A percentile compares a stretch with the other conserved stretches of the same genome.
These are phyloP conservation scores for Trichoderma polysporum DNA, from an alignment of 2,329 filamentous ascomycete genomes.

Conservation along the genomic window DNA sequence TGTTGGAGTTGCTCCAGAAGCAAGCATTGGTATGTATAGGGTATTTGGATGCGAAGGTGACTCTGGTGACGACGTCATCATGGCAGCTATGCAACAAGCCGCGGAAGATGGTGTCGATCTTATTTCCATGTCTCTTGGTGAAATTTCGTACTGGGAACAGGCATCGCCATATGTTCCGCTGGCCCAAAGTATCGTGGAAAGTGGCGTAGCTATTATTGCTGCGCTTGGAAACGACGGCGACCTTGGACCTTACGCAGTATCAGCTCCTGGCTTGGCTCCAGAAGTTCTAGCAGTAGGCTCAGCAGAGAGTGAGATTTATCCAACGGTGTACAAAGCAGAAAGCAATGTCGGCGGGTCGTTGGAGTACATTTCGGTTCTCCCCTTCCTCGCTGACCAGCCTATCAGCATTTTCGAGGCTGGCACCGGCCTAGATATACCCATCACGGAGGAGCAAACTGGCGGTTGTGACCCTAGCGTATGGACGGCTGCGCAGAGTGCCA, in stretches of 20 bases:
- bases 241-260: neutral
- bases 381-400: neutral
- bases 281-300: neutral
- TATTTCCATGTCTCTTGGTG: slow-evolving; percentile 38
- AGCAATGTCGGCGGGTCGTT: neutral
- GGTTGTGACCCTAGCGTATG: neutral
- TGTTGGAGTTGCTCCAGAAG: slow-evolving; percentile 41
- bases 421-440: neutral
- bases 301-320: neutral
- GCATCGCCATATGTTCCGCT: slow-evolving; percentile 42
- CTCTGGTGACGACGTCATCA: slow-evolving; percentile 36
- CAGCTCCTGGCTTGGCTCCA: neutral
- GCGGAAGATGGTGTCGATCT: slow-evolving; percentile 41
- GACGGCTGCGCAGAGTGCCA: neutral
- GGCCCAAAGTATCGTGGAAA: slow-evolving; percentile 42
- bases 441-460: neutral
- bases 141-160: slow-evolving; percentile 34
- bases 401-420: neutral
- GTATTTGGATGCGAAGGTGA: slow-evolving; percentile 36
- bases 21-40: slow-evolving; percentile 40
- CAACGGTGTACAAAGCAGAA: neutral
- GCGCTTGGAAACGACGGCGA: slow-evolving; percentile 44
- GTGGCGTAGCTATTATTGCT: neutral
- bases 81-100: slow-evolving; percentile 40
- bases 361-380: neutral